Base-by-base conservation (phyloP, 1,139 yeast species). In the Saccharomyces uvarum region DNA sequence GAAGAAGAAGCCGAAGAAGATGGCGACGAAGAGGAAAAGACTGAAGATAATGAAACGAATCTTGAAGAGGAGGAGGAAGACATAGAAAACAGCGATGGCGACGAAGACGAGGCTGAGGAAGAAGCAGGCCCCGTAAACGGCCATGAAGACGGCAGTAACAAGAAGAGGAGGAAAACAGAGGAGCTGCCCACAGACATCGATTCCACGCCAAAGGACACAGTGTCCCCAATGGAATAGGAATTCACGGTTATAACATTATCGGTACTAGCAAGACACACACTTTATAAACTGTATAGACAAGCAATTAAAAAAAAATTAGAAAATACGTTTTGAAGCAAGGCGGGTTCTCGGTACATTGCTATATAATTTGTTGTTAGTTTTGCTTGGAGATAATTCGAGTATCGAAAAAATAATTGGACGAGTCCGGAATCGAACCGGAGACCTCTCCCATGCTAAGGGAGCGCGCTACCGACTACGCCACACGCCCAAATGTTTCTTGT, bases 391-490 rank as follows among this genome's bases (percentile, higher is more conserved):
- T 21, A 21, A 21, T 21, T 21, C 21, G 3, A 3, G 21, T 21
- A 21, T 21, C 21, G 21, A 21, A 21, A 41, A 49, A 49, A 21
- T 4, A 41, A 21, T 66, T 84, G 88, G 89, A 84, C 88, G 88
- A 84, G 88, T 82, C 84, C 83, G 88, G 88, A 84, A 79, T 84
- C 86, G 89, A 84, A 84, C 89, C 88, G 82, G 83, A 81, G 89
- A 84, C 88, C 89, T 84, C 81, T 82, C 86, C 82, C 88, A 82
- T 83, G 89, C 89, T 81, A 84, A 83, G 88, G 83, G 86, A 81
- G 81, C 88, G 88, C 89, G 88, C 88, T 84, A 83, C 89, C 89
- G 82, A 83, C 89, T 84, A 80, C 88, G 89, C 89, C 88, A 84
- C 88, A 83, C 88, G 88, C 89, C 89, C 89, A 21, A 21, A 4